Base-by-base conservation (phyloP, 257 asterid genomes). In the Nicotiana otophora region DNA sequence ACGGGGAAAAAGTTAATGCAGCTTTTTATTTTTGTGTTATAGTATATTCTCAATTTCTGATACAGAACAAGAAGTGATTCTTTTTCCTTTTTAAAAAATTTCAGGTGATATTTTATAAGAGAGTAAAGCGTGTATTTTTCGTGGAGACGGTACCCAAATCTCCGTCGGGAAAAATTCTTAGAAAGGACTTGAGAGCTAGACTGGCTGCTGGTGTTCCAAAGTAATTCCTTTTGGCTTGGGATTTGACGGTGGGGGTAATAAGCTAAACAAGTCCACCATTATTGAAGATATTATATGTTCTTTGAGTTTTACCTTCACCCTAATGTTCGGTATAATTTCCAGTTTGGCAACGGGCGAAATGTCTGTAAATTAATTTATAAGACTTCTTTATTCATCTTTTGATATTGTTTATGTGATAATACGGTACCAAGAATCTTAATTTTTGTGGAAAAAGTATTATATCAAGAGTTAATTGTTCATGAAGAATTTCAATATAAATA, bases 41-140 rank as follows among this genome's bases (percentile, higher is more conserved):
- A 65, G 31, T 10, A 28, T 65, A 3, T 28, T n/a, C 20, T 53
- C 0, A 20, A 72, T 39, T 62, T 62, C 7, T 62, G 19, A 26
- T 23, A 0, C 14, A 64, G 62, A 81, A 65, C 10, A 17, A 12
- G 8, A 53, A 28, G 11, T 78, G 11, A 53, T 55, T 39, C 5
- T 83, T 20, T n/a, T 72, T 79, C 5, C 19, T 17, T 42, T 23
- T 75, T 16, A 78, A 42, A 70, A n/a, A 19, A 7, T 57, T 28
- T n/a, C 91, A 95, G 99, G 99, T 95, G 51, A 85, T 94, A 8
- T 94, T 92, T 83, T 96, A 96, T 89, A 96, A 96, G 93, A 92
- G 97, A 90, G 85, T 95, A 82, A 87, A 85, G 9, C 86, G 90
- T 3, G 98, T 92, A 57, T 92, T 92, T 83, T 95, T 95, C 84